A percentile compares a stretch with the other conserved stretches of the same genome.
Evolutionary conservation across 768 basidiomycete species (phyloP).

Genomic region (Panaeolus papilionaceus): DNA sequence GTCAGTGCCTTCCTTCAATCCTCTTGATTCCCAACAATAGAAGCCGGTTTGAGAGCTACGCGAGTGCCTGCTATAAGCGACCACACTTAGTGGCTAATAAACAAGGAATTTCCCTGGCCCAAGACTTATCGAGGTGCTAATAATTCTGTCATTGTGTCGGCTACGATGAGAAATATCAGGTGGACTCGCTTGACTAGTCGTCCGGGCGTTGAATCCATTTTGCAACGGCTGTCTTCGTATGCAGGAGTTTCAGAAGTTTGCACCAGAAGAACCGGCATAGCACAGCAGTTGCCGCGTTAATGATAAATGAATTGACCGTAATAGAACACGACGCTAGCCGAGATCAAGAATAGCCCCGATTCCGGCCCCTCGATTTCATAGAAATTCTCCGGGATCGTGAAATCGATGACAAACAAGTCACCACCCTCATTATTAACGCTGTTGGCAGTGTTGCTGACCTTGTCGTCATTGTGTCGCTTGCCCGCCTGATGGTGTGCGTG

Average conservation of each 20-base stretch:
- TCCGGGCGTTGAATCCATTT: not conserved
- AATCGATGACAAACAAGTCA: slow-evolving; percentile 7
- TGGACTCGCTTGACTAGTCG: not conserved
- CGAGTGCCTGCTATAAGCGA: not conserved
- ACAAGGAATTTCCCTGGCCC: not conserved
- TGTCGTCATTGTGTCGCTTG: not conserved
- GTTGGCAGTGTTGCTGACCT: not conserved
- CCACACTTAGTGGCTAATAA: not conserved
- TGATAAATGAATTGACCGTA: not conserved
- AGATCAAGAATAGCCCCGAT: slow-evolving; percentile 6
- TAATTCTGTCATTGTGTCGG: not conserved
- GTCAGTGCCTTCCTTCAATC: not conserved
- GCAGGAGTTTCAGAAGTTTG: not conserved
- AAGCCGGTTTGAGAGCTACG: not conserved
- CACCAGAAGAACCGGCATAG: not conserved
- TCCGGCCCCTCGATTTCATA: not conserved
- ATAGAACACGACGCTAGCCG: not conserved
- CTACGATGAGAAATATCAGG: slow-evolving; percentile 4
- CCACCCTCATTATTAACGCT: slow-evolving; percentile 4
- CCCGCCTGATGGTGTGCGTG: not conserved
- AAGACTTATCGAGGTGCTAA: not conserved
- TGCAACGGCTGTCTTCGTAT: not conserved
- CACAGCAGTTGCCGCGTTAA: not conserved
- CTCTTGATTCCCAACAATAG: not conserved
- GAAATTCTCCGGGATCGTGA: not conserved